Base-by-base conservation (phyloP, 2,329 filamentous ascomycete genomes). In the Trichoderma semiorbis region DNA sequence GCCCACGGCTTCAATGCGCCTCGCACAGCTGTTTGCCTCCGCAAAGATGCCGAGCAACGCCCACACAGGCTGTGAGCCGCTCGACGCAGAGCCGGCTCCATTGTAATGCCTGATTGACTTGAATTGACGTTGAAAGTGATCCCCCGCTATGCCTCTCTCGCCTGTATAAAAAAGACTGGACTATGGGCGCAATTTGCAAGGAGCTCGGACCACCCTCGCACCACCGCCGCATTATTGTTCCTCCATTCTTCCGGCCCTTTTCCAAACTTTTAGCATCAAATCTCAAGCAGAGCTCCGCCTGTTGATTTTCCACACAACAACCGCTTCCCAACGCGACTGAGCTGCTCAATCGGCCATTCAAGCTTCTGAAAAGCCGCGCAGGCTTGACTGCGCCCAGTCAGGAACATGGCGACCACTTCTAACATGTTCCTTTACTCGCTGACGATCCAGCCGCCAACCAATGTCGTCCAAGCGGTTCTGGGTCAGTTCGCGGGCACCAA, bases 341-440 rank as follows among this genome's bases (percentile, higher is more conserved):
- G 39, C 67, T 43, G 60, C 57, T 73, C 74, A 75, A 76, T 76
- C 75, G 78, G 78, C 76, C 73, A 73, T 71, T 73, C 72, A 75
- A 77, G 73, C 75, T 70, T 70, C 75, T 73, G 75, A 55, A 79
- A 47, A 80, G 83, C 84, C 83, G 83, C 83, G 84, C 85, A 84
- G 85, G 84, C 83, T 83, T 76, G 79, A 80, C 84, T 85, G 84
- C 84, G 84, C 82, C 79, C 79, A 82, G 78, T 79, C 79, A 82
- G 78, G 80, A 87, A 80, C 80, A 98, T 98, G 96, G 95, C 96
- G 85, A 97, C 95, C 81, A 98, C 95, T 74, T 98, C 95, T 76
- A 95, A 95, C 82, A 97, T 98, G 94, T 98, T 98, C 82, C 91
- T 99, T 85, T 99, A 99, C 85, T 96, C 94, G 79, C 88, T 99